Evolutionary conservation across 179 eudicot genomes (phyloP).

Genomic region (Amaranthus tricolor): DNA sequence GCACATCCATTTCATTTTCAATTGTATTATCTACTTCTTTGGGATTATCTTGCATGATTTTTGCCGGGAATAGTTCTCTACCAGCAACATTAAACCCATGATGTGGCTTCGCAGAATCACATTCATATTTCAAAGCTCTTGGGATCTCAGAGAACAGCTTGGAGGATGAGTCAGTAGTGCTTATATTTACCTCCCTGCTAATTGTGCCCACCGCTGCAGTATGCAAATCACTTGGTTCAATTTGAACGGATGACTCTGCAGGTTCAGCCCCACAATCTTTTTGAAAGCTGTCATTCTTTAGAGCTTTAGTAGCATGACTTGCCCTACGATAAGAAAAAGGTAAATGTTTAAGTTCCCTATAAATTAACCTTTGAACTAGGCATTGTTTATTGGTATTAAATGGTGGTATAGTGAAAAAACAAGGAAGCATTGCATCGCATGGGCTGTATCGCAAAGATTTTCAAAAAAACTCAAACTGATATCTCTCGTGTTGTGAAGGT

Average conservation of each 20-base stretch:
- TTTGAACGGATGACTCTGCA: slow-evolving; percentile 20
- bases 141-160: slow-evolving; percentile 33
- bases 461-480: too few species aligned
- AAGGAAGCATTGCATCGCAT: too few species aligned
- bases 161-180: slow-evolving; percentile 34
- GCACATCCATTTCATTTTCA: slow-evolving; percentile 29
- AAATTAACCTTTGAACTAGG: not conserved
- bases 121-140: slow-evolving; percentile 30
- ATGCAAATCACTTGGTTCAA: slow-evolving; percentile 17
- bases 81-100: slow-evolving; percentile 19
- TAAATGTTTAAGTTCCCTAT: not conserved
- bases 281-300: slow-evolving; percentile 46
- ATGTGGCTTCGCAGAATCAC: slow-evolving; percentile 23
- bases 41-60: slow-evolving; percentile 29
- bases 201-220: slow-evolving; percentile 12
- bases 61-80: slow-evolving; percentile 26
- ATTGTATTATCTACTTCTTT: slow-evolving; percentile 20
- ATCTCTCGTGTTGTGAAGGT: too few species aligned
- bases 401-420: too few species aligned
- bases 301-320: slow-evolving; percentile 32
- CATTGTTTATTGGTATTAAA: too few species aligned
- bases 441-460: too few species aligned
- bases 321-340: slow-evolving; percentile 12
- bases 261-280: slow-evolving; percentile 26
- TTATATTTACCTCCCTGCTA: slow-evolving; percentile 18